phyloP scores from a whole-genome alignment of 108 stramenopile species.

The Mediolabrus comicus region DNA sequence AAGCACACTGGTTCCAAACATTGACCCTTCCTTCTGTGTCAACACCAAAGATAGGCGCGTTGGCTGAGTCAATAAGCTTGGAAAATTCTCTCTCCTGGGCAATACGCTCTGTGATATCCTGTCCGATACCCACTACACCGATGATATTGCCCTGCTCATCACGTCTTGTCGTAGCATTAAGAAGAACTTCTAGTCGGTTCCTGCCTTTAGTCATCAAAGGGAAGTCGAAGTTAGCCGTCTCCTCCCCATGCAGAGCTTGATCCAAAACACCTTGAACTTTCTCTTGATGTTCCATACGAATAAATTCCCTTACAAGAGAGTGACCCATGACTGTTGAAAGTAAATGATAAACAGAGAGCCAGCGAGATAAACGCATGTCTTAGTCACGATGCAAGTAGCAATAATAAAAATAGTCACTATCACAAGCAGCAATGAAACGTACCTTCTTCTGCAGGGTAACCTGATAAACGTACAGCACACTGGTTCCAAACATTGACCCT shows the following conservation, averaged over 20 bases:
- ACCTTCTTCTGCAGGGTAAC: slow-evolving; percentile 28
- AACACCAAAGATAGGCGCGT: slow-evolving; percentile 85
- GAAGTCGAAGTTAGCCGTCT: slow-evolving; percentile 53
- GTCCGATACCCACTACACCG: slow-evolving; percentile 59
- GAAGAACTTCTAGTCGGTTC: slow-evolving; percentile 37
- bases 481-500: slow-evolving; percentile 42
- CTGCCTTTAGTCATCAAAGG: slow-evolving; percentile 36
- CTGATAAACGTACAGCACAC: slow-evolving; percentile 29
- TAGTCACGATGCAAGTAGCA: no score
- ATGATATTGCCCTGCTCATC: slow-evolving; percentile 62
- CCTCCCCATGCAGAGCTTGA: slow-evolving; percentile 42
- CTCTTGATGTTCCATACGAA: slow-evolving; percentile 35
- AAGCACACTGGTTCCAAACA: slow-evolving; percentile 57
- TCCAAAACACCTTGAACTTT: slow-evolving; percentile 49
- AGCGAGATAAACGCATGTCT: no score
- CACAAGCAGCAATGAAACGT: not conserved
- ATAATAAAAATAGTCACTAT: no score
- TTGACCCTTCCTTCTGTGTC: slow-evolving; percentile 72
- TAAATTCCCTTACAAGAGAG: slow-evolving; percentile 39
- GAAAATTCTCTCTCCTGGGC: slow-evolving; percentile 57
- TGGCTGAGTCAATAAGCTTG: slow-evolving; percentile 76
- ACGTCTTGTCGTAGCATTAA: slow-evolving; percentile 68
- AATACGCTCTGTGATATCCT: slow-evolving; percentile 75
- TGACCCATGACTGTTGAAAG: slow-evolving; percentile 34
- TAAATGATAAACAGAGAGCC: no score